phyloP scores from a whole-genome alignment of 345 rosid genomes.

The Pistacia integerrima region DNA sequence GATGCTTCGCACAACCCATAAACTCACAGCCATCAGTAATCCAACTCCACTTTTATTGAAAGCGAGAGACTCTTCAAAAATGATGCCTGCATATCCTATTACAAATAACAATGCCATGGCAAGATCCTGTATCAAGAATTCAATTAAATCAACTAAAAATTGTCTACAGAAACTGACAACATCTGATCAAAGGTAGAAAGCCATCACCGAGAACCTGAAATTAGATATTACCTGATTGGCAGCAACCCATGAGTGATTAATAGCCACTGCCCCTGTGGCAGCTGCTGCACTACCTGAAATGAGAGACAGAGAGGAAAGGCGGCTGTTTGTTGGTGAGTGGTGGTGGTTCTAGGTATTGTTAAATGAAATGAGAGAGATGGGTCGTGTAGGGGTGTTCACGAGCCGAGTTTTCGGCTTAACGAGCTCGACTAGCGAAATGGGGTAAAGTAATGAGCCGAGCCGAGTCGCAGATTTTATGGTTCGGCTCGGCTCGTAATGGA shows the following conservation, averaged over 20 bases:
- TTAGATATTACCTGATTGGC: slow-evolving; percentile 65
- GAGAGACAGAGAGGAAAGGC: no score
- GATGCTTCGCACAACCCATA: slow-evolving; percentile 87
- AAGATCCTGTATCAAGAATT: slow-evolving; percentile 66
- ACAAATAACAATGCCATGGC: slow-evolving; percentile 91
- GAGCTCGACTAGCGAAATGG: no score
- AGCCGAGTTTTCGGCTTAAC: no score
- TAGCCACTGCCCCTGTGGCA: slow-evolving; percentile 78
- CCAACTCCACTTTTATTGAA: slow-evolving; percentile 97
- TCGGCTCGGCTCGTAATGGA: no score
- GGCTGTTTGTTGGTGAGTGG: no score
- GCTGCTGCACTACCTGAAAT: slow-evolving; percentile 45
- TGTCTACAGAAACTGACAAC: slow-evolving; percentile 6
- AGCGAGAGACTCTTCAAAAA: slow-evolving; percentile 92
- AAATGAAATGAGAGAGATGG: no score
- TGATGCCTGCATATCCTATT: slow-evolving; percentile 79
- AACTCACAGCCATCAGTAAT: slow-evolving; percentile 93
- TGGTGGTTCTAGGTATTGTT: no score
- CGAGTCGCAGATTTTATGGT: no score
- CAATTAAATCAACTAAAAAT: slow-evolving; percentile 21
- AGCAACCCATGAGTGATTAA: slow-evolving; percentile 95
- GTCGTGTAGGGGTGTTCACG: no score
- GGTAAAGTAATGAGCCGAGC: no score
- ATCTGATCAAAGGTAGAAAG: neutral
- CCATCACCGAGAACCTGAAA: neutral